Conservation (phyloP, 2,329 filamentous ascomycete genomes). For the Scedosporium dehoogii region DNA sequence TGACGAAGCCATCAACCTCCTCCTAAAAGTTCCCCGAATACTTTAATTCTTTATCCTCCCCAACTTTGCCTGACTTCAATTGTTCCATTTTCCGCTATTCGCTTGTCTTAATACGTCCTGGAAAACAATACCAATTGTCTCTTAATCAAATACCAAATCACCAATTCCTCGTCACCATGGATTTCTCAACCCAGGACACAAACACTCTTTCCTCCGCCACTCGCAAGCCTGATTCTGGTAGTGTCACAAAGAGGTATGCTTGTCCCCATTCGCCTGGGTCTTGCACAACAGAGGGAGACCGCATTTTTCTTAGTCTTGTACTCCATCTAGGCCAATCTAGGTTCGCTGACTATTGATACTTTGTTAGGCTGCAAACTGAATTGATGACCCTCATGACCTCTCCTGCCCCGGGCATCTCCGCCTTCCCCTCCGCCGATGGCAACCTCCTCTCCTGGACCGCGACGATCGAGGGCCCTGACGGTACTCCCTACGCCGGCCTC, state of each 20-base stretch:
- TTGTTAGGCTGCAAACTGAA: slow-evolving; percentile 77
- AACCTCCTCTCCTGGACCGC: slow-evolving; percentile 90
- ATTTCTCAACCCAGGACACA: background rate
- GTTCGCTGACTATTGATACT: background rate
- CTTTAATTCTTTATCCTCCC: no score
- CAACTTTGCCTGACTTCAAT: no score
- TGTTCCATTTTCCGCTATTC: no score
- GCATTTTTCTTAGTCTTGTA: background rate
- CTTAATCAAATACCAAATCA: background rate
- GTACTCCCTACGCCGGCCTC: slow-evolving; percentile 82
- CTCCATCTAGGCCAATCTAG: slow-evolving; percentile 6
- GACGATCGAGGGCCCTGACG: slow-evolving; percentile 83
- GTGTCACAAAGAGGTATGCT: slow-evolving; percentile 65
- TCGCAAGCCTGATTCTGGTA: slow-evolving; percentile 48
- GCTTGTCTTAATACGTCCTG: no score
- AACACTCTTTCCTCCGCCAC: background rate
- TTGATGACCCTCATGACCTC: slow-evolving; percentile 98
- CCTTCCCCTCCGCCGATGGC: slow-evolving; percentile 83
- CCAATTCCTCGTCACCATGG: background rate
- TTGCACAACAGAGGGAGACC: background rate
- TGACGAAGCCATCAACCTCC: no score
- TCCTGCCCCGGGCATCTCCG: slow-evolving; percentile 83
- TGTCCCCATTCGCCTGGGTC: background rate
- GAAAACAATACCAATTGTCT: background rate
- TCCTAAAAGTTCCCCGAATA: no score